These are phyloP conservation scores for Leccinum fuscescens DNA, from an alignment of 1,284 basidiomycete genomes.

Conservation along the genomic window DNA sequence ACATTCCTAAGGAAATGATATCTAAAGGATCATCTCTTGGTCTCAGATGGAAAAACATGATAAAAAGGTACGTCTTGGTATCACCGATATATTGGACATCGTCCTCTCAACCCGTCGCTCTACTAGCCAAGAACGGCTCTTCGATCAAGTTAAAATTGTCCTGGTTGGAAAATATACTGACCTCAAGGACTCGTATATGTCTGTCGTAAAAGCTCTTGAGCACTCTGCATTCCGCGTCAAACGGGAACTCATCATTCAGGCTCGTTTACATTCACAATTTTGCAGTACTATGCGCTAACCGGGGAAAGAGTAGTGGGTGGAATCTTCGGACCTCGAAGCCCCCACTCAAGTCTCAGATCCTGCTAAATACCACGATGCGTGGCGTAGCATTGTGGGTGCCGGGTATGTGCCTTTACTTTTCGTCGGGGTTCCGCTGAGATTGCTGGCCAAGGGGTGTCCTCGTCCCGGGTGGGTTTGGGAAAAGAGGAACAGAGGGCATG, in stretches of 20 bases:
- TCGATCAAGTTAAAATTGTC: conserved; percentile 88
- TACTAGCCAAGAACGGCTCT: conserved; percentile 84
- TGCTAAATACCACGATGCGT: conserved; percentile 93
- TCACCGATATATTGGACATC: neutral
- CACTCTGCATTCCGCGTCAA: conserved; percentile 93
- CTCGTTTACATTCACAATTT: conserved; percentile 35
- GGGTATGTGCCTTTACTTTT: conserved; percentile 46
- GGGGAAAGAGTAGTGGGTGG: conserved; percentile 75
- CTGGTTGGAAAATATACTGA: conserved; percentile 98
- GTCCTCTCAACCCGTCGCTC: conserved; percentile 4
- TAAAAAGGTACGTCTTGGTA: conserved; percentile 52
- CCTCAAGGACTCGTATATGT: conserved; percentile 98
- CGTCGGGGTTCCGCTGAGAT: conserved; percentile 12
- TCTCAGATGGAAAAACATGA: conserved; percentile 82
- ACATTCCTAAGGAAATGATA: conserved; percentile 55
- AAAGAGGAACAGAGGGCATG: conserved; percentile 96
- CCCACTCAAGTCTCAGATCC: conserved; percentile 78
- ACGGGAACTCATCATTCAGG: conserved; percentile 79
- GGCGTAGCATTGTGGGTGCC: conserved; percentile 90
- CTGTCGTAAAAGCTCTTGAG: conserved; percentile 94
- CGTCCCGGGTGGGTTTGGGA: conserved; percentile 94
- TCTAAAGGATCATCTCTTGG: conserved; percentile 68
- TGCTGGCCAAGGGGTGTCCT: conserved; percentile 73
- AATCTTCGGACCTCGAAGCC: conserved; percentile 91
- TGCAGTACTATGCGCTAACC: conserved; percentile 8